A percentile compares a stretch with the other conserved stretches of the same genome.
Conservation (phyloP, 805 yeast genomes). For the Candida ovalis region DNA sequence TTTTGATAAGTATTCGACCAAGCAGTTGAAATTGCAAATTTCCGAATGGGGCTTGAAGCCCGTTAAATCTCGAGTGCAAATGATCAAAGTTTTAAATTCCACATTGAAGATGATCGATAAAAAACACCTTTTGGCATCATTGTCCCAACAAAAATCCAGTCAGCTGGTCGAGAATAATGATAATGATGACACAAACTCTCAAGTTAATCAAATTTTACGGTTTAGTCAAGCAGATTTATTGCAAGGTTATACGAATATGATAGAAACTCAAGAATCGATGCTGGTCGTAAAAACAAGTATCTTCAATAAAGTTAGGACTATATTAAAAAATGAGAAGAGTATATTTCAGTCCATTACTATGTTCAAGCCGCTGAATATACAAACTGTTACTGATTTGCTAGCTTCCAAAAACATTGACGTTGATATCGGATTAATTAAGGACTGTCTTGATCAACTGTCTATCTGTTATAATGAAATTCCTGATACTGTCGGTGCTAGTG, state of each 20-base stretch:
- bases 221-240: slow-evolving; percentile 15
- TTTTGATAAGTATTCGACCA: slow-evolving; percentile 14
- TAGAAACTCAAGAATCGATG: slow-evolving; percentile 8
- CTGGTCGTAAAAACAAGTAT: slow-evolving; percentile 8
- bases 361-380: slow-evolving; percentile 25
- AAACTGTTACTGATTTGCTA: slow-evolving; percentile 14
- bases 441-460: slow-evolving; percentile 28
- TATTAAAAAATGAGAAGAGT: slow-evolving; percentile 14
- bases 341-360: slow-evolving; percentile 18
- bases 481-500: background rate
- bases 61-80: slow-evolving; percentile 28
- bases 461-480: slow-evolving; percentile 21
- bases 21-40: slow-evolving; percentile 24
- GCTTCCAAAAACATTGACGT: slow-evolving; percentile 13
- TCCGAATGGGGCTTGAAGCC: slow-evolving; percentile 38
- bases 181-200: background rate
- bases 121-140: slow-evolving; percentile 1
- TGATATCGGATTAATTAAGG: slow-evolving; percentile 19
- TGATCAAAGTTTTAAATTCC: slow-evolving; percentile 30
- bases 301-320: slow-evolving; percentile 15
- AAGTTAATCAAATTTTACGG: slow-evolving; percentile 5
- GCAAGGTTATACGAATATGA: slow-evolving; percentile 9
- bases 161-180: background rate
- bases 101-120: slow-evolving; percentile 20
- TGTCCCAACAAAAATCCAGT: background rate